Conservation (phyloP, 1,139 yeast species). For the Suhomyces terraborum region DNA sequence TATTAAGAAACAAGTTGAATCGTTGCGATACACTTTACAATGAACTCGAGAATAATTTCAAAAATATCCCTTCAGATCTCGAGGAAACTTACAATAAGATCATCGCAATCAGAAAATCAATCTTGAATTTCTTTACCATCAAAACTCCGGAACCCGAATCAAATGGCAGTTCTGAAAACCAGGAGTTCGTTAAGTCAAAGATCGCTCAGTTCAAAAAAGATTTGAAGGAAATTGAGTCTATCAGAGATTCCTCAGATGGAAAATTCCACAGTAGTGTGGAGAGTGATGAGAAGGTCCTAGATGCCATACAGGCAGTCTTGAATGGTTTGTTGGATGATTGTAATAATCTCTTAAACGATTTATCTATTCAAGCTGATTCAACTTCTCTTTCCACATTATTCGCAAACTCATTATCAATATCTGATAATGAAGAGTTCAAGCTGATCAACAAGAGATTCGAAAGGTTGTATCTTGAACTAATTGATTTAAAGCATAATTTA, state of each 20-base stretch:
- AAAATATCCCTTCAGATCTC: constrained; percentile 57
- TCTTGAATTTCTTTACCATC: constrained; percentile 38
- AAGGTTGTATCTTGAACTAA: constrained; percentile 42
- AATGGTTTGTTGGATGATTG: constrained; percentile 83
- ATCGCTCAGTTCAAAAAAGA: constrained; percentile 25
- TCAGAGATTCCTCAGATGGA: constrained; percentile 36
- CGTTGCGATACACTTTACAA: constrained; percentile 58
- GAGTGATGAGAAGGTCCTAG: constrained; percentile 27
- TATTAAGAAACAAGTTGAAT: constrained; percentile 59
- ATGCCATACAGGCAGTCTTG: constrained; percentile 55
- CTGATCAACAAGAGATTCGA: constrained; percentile 21
- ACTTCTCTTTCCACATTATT: constrained; percentile 31
- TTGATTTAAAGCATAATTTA: constrained; percentile 66
- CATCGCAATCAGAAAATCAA: constrained; percentile 34
- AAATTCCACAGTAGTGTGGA: constrained; percentile 29
- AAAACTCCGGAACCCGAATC: constrained; percentile 3
- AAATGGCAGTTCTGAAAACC: constrained; percentile 4
- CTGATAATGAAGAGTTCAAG: constrained; percentile 10
- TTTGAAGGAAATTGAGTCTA: constrained; percentile 34
- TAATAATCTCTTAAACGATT: constrained; percentile 69
- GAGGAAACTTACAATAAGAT: constrained; percentile 53
- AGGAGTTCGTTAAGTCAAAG: constrained; percentile 8
- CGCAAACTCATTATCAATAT: constrained; percentile 18
- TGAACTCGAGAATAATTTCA: constrained; percentile 54
- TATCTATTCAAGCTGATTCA: constrained; percentile 57